These are phyloP conservation scores for Phytopythium chamaehyphon DNA, from an alignment of 352 stramenopile species.

Conservation along the genomic window DNA sequence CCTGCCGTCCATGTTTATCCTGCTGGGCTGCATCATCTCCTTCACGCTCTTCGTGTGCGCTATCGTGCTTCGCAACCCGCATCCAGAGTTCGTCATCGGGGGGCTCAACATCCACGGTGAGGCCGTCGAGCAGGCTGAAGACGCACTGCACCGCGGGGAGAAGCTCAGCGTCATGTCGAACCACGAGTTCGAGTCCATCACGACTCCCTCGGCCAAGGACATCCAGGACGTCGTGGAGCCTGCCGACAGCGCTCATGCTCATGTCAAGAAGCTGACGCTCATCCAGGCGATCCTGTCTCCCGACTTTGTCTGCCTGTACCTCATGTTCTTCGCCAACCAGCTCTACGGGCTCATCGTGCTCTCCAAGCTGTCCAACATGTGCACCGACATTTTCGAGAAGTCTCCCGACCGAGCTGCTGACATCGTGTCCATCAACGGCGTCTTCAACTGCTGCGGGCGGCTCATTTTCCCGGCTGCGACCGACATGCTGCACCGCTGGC, in stretches of 20 bases:
- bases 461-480: slow-evolving; percentile 45
- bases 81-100: slow-evolving; percentile 34
- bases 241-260: slow-evolving; percentile 16
- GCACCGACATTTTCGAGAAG: slow-evolving; percentile 42
- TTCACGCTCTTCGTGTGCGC: slow-evolving; percentile 34
- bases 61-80: slow-evolving; percentile 42
- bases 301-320: slow-evolving; percentile 66
- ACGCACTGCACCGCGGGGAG: slow-evolving; percentile 25
- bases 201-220: slow-evolving; percentile 25
- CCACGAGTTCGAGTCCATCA: slow-evolving; percentile 42
- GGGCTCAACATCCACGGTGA: slow-evolving; percentile 68
- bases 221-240: slow-evolving; percentile 24
- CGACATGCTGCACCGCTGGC: slow-evolving; percentile 32
- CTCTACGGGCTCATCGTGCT: slow-evolving; percentile 65
- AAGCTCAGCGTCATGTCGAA: slow-evolving; percentile 40
- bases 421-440: slow-evolving; percentile 60
- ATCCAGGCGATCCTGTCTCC: slow-evolving; percentile 45
- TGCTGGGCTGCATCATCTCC: slow-evolving; percentile 40
- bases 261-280: slow-evolving; percentile 47
- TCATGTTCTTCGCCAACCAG: slow-evolving; percentile 68
- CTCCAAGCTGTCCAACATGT: slow-evolving; percentile 60
- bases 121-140: slow-evolving; percentile 27
- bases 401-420: slow-evolving; percentile 27
- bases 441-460: slow-evolving; percentile 54
- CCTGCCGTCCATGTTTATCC: slow-evolving; percentile 39